Evolutionary conservation across 2,329 filamentous ascomycete genomes (phyloP).

Genomic region (Penicillium sp.): DNA sequence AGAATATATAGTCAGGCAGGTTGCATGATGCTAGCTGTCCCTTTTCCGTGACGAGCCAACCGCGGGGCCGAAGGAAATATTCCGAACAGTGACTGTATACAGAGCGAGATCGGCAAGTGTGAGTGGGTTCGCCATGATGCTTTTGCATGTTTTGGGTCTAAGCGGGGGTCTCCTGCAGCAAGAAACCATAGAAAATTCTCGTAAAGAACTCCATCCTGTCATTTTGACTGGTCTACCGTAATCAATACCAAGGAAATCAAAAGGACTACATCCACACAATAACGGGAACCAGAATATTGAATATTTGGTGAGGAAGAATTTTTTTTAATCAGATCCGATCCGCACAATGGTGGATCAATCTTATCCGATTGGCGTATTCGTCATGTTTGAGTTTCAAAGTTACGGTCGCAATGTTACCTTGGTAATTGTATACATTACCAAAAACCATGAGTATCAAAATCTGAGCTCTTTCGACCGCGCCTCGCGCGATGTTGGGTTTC

Average conservation of each 20-base stretch:
- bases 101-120: conserved; percentile 3
- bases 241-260: neutral
- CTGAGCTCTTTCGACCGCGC: neutral
- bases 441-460: neutral
- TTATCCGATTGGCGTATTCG: conserved; percentile 1
- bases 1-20: conserved; percentile 13
- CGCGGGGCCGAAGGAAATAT: conserved; percentile 1
- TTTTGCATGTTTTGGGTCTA: neutral
- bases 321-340: conserved; percentile 1
- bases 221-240: neutral
- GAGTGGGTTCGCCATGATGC: neutral
- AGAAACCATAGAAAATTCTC: neutral
- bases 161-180: neutral
- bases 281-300: neutral
- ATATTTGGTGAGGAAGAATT: neutral
- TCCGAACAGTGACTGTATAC: conserved; percentile 2
- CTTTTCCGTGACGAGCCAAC: neutral
- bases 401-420: too few species aligned
- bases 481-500: neutral
- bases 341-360: neutral
- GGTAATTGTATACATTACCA: neutral
- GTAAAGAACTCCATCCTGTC: neutral
- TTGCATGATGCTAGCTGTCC: neutral
- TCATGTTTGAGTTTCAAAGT: neutral
- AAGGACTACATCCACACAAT: neutral